Conservation (phyloP, 306 rosid genomes). For the Vigna hirtella region DNA sequence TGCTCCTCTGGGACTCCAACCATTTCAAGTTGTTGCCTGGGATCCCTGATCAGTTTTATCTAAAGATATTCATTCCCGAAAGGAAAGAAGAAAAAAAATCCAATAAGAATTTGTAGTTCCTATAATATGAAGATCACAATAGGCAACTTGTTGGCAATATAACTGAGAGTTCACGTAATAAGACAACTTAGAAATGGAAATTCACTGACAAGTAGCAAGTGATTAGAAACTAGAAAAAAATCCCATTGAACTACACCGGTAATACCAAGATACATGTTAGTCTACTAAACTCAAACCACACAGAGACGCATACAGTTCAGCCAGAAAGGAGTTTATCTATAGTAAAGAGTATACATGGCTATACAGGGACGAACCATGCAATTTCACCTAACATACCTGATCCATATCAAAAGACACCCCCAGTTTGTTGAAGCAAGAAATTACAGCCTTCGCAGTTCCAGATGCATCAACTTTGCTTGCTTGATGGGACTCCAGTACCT, state of each 20-base stretch:
- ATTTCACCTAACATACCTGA: slow-evolving; percentile 58
- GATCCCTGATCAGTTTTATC: slow-evolving; percentile 88
- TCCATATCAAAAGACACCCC: slow-evolving; percentile 81
- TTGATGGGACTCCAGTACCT: slow-evolving; percentile 98
- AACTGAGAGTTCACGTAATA: slow-evolving; percentile 6
- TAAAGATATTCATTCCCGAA: slow-evolving; percentile 43
- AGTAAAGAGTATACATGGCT: neutral
- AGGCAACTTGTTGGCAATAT: neutral
- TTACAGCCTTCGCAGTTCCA: slow-evolving; percentile 95
- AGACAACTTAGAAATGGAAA: neutral
- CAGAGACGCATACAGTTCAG: neutral
- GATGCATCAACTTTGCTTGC: slow-evolving; percentile 89
- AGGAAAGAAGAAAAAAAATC: neutral
- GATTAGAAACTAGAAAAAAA: neutral
- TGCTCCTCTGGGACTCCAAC: slow-evolving; percentile 97
- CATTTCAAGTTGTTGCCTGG: slow-evolving; percentile 75
- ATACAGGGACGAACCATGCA: slow-evolving; percentile 6
- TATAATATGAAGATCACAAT: neutral
- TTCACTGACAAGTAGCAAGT: neutral
- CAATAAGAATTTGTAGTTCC: slow-evolving; percentile 15
- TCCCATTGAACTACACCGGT: neutral
- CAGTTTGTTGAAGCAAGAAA: slow-evolving; percentile 84
- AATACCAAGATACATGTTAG: neutral
- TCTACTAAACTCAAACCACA: neutral
- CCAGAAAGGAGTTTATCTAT: neutral